A percentile compares a stretch with the other conserved stretches of the same genome.
Evolutionary conservation across 2,329 filamentous ascomycete species (phyloP).

Genomic region (Aureobasidium musti): DNA sequence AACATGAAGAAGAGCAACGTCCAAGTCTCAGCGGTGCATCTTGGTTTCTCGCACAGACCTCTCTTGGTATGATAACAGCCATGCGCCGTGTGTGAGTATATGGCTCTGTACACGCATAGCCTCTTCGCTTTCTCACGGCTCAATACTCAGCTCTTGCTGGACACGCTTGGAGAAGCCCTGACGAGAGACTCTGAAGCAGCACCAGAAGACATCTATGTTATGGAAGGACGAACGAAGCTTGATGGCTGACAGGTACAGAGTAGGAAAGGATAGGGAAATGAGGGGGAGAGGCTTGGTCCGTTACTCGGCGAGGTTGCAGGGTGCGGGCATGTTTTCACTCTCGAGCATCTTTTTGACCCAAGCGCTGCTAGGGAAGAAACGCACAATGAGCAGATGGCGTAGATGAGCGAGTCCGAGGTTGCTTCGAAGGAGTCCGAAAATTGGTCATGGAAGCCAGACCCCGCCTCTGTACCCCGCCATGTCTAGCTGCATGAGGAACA

Average conservation of each 20-base stretch:
- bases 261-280: neutral
- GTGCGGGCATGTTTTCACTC: neutral
- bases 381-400: neutral
- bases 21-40: neutral
- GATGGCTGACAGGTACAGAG: neutral
- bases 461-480: slow-evolving; percentile 17
- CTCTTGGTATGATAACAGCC: neutral
- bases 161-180: neutral
- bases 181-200: neutral
- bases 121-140: slow-evolving; percentile 1
- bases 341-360: neutral
- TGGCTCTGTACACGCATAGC: neutral
- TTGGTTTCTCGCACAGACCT: slow-evolving; percentile 12
- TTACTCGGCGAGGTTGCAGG: neutral
- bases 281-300: neutral
- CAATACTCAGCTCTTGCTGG: neutral
- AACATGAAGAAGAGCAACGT: neutral
- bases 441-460: neutral
- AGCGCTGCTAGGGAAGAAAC: neutral
- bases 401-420: neutral
- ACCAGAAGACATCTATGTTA: neutral
- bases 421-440: neutral
- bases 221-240: neutral
- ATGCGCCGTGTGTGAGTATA: neutral
- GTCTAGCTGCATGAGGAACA: neutral